phyloP scores from a whole-genome alignment of 2,329 filamentous ascomycete species.

The Fusarium mundagurra region DNA sequence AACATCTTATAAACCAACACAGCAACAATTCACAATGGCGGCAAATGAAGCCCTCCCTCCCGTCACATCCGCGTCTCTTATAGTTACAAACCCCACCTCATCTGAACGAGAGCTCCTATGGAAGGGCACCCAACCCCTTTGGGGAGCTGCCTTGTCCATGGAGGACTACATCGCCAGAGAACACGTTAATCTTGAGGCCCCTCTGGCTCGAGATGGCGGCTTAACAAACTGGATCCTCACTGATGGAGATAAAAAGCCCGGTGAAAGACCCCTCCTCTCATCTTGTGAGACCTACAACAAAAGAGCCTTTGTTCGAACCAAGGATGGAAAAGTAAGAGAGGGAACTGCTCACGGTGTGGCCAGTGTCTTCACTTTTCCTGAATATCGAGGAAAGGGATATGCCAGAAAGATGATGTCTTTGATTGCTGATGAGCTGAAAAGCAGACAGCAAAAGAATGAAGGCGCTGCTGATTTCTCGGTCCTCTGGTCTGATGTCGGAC shows the following conservation, averaged over 20 bases:
- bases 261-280: slow-evolving; percentile 65
- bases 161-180: slow-evolving; percentile 70
- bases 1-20: not conserved
- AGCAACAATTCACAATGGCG: slow-evolving; percentile 21
- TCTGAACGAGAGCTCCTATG: slow-evolving; percentile 65
- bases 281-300: slow-evolving; percentile 73
- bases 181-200: slow-evolving; percentile 63
- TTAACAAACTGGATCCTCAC: slow-evolving; percentile 73
- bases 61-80: slow-evolving; percentile 38
- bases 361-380: slow-evolving; percentile 78
- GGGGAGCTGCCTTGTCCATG: slow-evolving; percentile 66
- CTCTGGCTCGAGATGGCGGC: slow-evolving; percentile 67
- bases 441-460: slow-evolving; percentile 39
- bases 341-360: slow-evolving; percentile 78
- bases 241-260: slow-evolving; percentile 49
- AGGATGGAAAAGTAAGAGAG: slow-evolving; percentile 54
- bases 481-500: slow-evolving; percentile 87
- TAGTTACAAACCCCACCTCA: slow-evolving; percentile 65
- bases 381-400: slow-evolving; percentile 77
- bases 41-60: slow-evolving; percentile 34
- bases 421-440: slow-evolving; percentile 58
- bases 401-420: slow-evolving; percentile 79
- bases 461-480: slow-evolving; percentile 72
- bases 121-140: slow-evolving; percentile 64
- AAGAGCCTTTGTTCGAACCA: slow-evolving; percentile 58